Evolutionary conservation across 106 monocot species (phyloP).

Genomic region (Dendrobium catenatum): DNA sequence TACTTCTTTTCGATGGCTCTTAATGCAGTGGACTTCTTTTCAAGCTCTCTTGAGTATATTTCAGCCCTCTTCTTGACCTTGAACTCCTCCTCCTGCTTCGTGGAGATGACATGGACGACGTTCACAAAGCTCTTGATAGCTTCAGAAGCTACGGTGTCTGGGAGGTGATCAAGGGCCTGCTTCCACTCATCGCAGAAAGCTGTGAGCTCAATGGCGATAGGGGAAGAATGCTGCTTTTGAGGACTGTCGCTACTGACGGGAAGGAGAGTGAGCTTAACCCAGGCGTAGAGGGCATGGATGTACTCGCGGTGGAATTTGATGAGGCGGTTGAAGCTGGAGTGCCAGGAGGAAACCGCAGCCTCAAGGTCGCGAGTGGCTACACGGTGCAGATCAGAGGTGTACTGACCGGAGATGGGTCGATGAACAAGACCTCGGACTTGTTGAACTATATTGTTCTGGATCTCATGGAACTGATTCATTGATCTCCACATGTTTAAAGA

Average conservation of each 20-base stretch:
- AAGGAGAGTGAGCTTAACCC: conserved; percentile 75
- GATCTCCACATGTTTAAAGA: conserved; percentile 78
- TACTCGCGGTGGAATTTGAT: conserved; percentile 79
- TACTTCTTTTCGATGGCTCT: conserved; percentile 81
- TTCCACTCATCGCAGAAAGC: conserved; percentile 94
- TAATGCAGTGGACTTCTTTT: conserved; percentile 67
- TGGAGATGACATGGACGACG: conserved; percentile 65
- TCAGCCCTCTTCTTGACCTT: conserved; percentile 70
- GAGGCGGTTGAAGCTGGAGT: conserved; percentile 74
- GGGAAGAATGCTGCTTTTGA: conserved; percentile 46
- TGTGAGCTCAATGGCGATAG: conserved; percentile 50
- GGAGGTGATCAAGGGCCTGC: conserved; percentile 81
- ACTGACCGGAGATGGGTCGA: conserved; percentile 24
- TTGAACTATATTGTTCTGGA: conserved; percentile 76
- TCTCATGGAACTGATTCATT: conserved; percentile 79
- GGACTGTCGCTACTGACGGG: conserved; percentile 34
- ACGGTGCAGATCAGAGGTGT: conserved; percentile 75
- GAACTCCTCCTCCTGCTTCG: conserved; percentile 75
- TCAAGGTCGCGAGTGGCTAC: conserved; percentile 82
- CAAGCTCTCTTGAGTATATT: conserved; percentile 62
- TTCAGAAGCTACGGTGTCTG: conserved; percentile 81
- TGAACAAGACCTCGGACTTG: conserved; percentile 86
- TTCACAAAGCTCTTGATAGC: conserved; percentile 81
- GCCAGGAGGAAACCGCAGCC: conserved; percentile 68
- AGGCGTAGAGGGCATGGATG: conserved; percentile 50